phyloP scores from a whole-genome alignment of 2,329 filamentous ascomycete genomes.

The Trichoderma harzianum region DNA sequence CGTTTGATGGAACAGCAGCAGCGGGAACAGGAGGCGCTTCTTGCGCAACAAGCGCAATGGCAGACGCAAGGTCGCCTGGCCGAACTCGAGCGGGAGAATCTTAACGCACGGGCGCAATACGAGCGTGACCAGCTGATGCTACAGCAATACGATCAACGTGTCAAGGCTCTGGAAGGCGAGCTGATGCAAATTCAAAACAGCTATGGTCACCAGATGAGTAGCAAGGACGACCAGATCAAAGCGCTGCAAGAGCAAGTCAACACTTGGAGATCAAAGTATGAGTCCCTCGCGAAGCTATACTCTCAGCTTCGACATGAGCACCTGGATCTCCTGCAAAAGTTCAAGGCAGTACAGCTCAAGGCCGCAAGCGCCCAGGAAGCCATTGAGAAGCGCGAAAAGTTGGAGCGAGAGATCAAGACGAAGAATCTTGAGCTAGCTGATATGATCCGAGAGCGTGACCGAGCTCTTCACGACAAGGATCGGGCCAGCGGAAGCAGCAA shows the following conservation, averaged over 20 bases:
- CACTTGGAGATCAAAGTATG: slow-evolving; percentile 96
- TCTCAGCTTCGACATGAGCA: slow-evolving; percentile 95
- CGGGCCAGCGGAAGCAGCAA: slow-evolving; percentile 80
- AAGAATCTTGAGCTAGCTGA: slow-evolving; percentile 98
- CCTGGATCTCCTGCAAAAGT: slow-evolving; percentile 89
- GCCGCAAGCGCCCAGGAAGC: slow-evolving; percentile 96
- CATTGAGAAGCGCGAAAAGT: slow-evolving; percentile 88
- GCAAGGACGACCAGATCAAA: slow-evolving; percentile 91
- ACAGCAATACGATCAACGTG: slow-evolving; percentile 91
- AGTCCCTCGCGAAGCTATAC: slow-evolving; percentile 93
- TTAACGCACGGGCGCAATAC: slow-evolving; percentile 91
- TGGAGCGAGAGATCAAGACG: slow-evolving; percentile 96
- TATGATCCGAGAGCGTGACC: slow-evolving; percentile 96
- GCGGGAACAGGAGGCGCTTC: slow-evolving; percentile 82
- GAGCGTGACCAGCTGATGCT: slow-evolving; percentile 97
- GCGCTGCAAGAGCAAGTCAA: slow-evolving; percentile 95
- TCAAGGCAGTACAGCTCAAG: slow-evolving; percentile 94
- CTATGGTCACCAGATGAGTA: slow-evolving; percentile 77
- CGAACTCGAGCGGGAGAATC: slow-evolving; percentile 90
- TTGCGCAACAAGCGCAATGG: slow-evolving; percentile 84
- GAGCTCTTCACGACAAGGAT: slow-evolving; percentile 90
- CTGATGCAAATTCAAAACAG: slow-evolving; percentile 78
- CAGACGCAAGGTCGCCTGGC: slow-evolving; percentile 95
- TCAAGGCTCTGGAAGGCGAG: slow-evolving; percentile 89
- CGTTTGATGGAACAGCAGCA: slow-evolving; percentile 84